Evolutionary conservation across 164 flowering plant genomes (phyloP).

Genomic region (Umbellularia californica): DNA sequence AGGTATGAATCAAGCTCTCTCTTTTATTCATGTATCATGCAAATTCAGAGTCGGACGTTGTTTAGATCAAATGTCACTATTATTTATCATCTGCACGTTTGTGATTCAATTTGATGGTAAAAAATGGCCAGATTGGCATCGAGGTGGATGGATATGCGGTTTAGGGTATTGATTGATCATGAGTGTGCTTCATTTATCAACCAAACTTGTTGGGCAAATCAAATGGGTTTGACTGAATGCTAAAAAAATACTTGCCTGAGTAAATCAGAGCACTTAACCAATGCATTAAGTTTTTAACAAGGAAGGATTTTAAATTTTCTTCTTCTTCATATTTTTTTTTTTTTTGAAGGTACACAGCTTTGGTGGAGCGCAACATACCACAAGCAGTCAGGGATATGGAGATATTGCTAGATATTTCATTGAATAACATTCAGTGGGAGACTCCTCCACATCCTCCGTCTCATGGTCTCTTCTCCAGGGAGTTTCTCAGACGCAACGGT

Average conservation of each 20-base stretch:
- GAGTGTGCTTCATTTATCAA: background rate
- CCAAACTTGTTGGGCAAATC: too few species aligned
- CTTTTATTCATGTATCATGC: too few species aligned
- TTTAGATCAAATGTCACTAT: background rate
- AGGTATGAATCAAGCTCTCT: constrained; percentile 26
- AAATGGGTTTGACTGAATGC: too few species aligned
- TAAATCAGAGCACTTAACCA: too few species aligned
- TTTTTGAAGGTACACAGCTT: constrained; percentile 50
- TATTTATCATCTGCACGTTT: background rate
- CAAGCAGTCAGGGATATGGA: constrained; percentile 30
- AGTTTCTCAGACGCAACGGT: constrained; percentile 50
- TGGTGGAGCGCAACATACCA: constrained; percentile 44
- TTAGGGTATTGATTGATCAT: background rate
- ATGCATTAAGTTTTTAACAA: too few species aligned
- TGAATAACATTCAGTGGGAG: constrained; percentile 5
- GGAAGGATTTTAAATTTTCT: too few species aligned
- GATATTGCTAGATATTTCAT: constrained; percentile 14
- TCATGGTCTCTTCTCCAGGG: constrained; percentile 41
- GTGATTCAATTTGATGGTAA: too few species aligned
- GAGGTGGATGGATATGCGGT: too few species aligned
- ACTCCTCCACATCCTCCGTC: constrained; percentile 15
- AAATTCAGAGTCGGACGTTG: too few species aligned
- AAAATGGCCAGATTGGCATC: too few species aligned
- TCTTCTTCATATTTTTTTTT: too few species aligned
- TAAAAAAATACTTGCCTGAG: too few species aligned